Evolutionary conservation across 139 green algal species (phyloP), one percentile per base, ranked within the genome.

Genomic region (Micractinium sp.): DNA sequence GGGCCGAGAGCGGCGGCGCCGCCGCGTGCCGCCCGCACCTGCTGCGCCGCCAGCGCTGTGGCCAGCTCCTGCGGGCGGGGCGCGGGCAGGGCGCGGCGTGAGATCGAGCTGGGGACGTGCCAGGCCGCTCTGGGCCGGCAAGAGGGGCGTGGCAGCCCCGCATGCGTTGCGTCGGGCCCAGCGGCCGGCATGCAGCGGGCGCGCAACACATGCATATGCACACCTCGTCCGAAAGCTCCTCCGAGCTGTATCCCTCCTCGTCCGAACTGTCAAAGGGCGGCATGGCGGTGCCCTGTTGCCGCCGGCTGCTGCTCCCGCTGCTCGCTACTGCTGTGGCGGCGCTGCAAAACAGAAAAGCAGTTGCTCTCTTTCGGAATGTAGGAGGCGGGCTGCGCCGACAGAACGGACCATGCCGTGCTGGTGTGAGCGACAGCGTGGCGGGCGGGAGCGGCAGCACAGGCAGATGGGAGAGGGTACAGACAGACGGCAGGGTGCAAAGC

Each of bases 151-250:
- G 47, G 9, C 47, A 9, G 47, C 47, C n/a, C 7, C 47, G 47
- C 47, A 56, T 56, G 47, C 47, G 47, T 56, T 56, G 47, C 47
- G 47, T 5, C 47, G 47, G 47, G 47, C 7, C 47, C 5, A 16
- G 47, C 47, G 3, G 74, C 27, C 23, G 36, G 1, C 56, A 77
- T n/a, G n/a, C n/a, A n/a, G n/a, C n/a, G n/a, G n/a, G n/a, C n/a
- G n/a, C 3, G 33, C 33, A 31, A 3, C 25, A 83, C 61, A 87
- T 87, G 53, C 53, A 71, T 69, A 60, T 69, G 66, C 35, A 22
- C 77, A 93, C 91, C 91, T 93, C 91, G 15, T 93, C 91, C 71
- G 85, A 83, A 1, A 88, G 82, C 35, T 90, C 81, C 13, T 88
- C 60, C 15, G 83, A 84, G 53, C 63, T 89, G 76, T 82, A 91